Conservation (phyloP, 2,329 filamentous ascomycete genomes). For the Pseudogymnoascus sp. region DNA sequence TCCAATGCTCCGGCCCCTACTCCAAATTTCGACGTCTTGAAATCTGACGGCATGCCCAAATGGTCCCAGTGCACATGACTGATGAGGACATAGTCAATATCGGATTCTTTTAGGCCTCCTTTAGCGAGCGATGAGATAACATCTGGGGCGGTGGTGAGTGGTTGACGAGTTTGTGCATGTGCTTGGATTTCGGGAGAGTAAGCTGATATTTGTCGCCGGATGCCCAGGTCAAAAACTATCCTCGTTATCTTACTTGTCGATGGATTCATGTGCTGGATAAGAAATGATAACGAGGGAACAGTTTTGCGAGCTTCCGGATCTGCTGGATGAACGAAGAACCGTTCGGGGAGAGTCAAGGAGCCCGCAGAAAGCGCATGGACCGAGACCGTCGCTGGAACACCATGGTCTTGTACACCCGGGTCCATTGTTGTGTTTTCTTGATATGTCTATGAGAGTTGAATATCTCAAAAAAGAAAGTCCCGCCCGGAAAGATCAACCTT, state of each 20-base stretch:
- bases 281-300: slow-evolving; percentile 47
- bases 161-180: slow-evolving; percentile 40
- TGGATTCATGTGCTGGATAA: slow-evolving; percentile 40
- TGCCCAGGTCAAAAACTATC: slow-evolving; percentile 49
- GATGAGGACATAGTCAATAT: slow-evolving; percentile 31
- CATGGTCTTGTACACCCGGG: no score
- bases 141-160: slow-evolving; percentile 39
- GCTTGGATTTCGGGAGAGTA: slow-evolving; percentile 39
- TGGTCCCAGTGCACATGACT: slow-evolving; percentile 55
- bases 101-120: slow-evolving; percentile 29
- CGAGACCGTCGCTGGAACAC: no score
- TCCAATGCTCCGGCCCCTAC: no score
- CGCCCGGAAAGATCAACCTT: no score
- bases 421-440: no score
- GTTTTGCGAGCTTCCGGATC: slow-evolving; percentile 37
- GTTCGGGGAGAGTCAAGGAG: slow-evolving; percentile 39
- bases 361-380: no score
- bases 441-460: no score
- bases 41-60: slow-evolving; percentile 47
- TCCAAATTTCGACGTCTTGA: slow-evolving; percentile 38
- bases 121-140: slow-evolving; percentile 33
- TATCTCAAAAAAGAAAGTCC: no score
- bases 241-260: slow-evolving; percentile 18
- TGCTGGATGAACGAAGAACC: slow-evolving; percentile 39
- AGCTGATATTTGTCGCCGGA: slow-evolving; percentile 38